A percentile compares a stretch with the other conserved stretches of the same genome.
These are phyloP conservation scores for Tolypocladium tundrense DNA, from an alignment of 2,329 filamentous ascomycete species.

Conservation along the genomic window DNA sequence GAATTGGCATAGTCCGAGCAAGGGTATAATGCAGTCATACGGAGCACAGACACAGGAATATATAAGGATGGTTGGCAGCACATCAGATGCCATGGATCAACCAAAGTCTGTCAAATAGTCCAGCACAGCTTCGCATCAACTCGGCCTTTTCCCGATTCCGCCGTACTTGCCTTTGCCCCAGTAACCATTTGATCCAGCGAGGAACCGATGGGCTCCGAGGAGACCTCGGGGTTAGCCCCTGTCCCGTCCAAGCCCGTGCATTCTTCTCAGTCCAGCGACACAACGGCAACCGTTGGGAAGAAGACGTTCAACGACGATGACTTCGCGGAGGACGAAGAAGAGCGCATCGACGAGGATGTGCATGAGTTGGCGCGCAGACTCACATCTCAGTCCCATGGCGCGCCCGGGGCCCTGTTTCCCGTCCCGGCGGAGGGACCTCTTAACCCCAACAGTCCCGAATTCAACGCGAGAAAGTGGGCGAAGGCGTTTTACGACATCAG, in stretches of 20 bases:
- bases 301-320: not conserved
- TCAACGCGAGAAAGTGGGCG: slow-evolving; percentile 31
- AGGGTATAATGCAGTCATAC: not conserved
- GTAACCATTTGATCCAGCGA: not conserved
- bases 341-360: slow-evolving; percentile 9
- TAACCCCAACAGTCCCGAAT: slow-evolving; percentile 27
- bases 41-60: not conserved
- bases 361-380: slow-evolving; percentile 17
- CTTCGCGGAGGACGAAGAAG: not conserved
- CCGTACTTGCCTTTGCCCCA: not conserved
- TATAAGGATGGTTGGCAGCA: not conserved
- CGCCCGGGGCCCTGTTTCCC: slow-evolving; percentile 16
- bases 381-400: slow-evolving; percentile 14
- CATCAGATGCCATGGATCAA: not conserved
- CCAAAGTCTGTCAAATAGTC: not conserved
- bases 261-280: not conserved
- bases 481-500: slow-evolving; percentile 22
- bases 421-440: slow-evolving; percentile 10
- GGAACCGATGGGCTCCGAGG: not conserved
- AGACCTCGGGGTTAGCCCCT: not conserved
- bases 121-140: not conserved
- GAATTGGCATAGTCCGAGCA: no score
- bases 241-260: not conserved
- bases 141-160: no score
- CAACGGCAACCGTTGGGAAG: not conserved